These are phyloP conservation scores for Penicillium psychrosexuale DNA, from an alignment of 2,329 filamentous ascomycete species.

Conservation along the genomic window DNA sequence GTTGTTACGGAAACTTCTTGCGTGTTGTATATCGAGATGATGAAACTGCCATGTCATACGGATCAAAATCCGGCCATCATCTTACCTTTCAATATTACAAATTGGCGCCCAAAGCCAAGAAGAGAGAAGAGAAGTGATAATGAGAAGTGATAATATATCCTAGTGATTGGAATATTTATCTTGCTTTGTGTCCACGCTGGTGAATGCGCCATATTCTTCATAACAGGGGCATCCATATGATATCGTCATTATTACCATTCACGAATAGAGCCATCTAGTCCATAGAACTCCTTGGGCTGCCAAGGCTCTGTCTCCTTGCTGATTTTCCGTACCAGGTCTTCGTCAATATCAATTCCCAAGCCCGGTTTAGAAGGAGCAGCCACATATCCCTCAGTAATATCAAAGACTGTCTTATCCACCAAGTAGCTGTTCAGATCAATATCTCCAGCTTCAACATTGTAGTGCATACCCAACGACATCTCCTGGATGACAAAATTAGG, in stretches of 20 bases:
- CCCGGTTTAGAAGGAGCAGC: constrained; percentile 58
- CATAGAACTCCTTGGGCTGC: constrained; percentile 64
- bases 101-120: too few relatives aligned
- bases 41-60: background rate
- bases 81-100: background rate
- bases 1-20: background rate
- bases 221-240: background rate
- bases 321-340: constrained; percentile 61
- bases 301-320: constrained; percentile 61
- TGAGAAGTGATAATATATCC: background rate
- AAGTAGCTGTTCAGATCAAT: constrained; percentile 67
- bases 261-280: constrained; percentile 62
- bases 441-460: constrained; percentile 61
- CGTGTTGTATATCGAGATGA: background rate
- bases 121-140: background rate
- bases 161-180: too few relatives aligned
- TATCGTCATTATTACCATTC: constrained; percentile 56
- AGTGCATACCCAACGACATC: constrained; percentile 77
- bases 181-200: background rate
- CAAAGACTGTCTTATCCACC: constrained; percentile 62
- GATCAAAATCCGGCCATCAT: background rate
- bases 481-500: constrained; percentile 74
- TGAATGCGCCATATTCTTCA: background rate
- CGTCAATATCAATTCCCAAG: constrained; percentile 68
- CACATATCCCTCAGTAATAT: constrained; percentile 65